Evolutionary conservation across 208 protist genomes (phyloP).

Genomic region (Crithidia acanthocephali): DNA sequence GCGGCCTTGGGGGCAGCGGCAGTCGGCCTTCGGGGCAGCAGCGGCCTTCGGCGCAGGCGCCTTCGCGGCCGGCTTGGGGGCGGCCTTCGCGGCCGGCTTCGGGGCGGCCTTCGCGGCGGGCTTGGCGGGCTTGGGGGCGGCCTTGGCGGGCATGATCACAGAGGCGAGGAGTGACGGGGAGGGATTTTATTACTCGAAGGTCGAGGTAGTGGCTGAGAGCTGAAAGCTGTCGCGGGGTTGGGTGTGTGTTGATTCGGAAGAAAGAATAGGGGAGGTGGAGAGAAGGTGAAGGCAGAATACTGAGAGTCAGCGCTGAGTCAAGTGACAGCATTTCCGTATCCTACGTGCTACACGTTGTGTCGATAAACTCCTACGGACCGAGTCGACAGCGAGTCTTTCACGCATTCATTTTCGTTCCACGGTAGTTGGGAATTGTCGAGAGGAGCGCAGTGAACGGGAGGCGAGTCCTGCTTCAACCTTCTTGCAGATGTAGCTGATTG

Average conservation of each 20-base stretch:
- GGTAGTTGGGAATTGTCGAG: too few relatives aligned
- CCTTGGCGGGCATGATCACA: slow-evolving; percentile 63
- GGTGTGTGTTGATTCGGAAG: background rate
- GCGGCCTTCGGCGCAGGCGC: slow-evolving; percentile 48
- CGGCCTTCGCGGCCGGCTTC: slow-evolving; percentile 32
- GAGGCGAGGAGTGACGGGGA: slow-evolving; percentile 22
- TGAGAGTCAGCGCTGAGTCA: too few relatives aligned
- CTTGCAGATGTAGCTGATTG: too few relatives aligned
- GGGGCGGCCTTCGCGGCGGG: slow-evolving; percentile 30
- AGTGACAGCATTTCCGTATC: too few relatives aligned
- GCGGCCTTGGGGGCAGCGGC: slow-evolving; percentile 46
- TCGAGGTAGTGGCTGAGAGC: slow-evolving; percentile 64
- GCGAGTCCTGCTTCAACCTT: too few relatives aligned
- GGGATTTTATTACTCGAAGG: slow-evolving; percentile 87
- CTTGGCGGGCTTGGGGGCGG: slow-evolving; percentile 47
- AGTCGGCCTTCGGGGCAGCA: slow-evolving; percentile 47
- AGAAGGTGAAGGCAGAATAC: background rate
- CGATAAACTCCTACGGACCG: too few relatives aligned
- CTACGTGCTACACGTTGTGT: too few relatives aligned
- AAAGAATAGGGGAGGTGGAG: background rate
- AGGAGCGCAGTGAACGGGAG: too few relatives aligned
- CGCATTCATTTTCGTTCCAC: too few relatives aligned
- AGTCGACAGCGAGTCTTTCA: too few relatives aligned
- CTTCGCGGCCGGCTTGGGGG: slow-evolving; percentile 51
- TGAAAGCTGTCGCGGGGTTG: slow-evolving; percentile 19